Evolutionary conservation across 2,329 filamentous ascomycete genomes (phyloP).

Genomic region (Niveomyces coronatus): DNA sequence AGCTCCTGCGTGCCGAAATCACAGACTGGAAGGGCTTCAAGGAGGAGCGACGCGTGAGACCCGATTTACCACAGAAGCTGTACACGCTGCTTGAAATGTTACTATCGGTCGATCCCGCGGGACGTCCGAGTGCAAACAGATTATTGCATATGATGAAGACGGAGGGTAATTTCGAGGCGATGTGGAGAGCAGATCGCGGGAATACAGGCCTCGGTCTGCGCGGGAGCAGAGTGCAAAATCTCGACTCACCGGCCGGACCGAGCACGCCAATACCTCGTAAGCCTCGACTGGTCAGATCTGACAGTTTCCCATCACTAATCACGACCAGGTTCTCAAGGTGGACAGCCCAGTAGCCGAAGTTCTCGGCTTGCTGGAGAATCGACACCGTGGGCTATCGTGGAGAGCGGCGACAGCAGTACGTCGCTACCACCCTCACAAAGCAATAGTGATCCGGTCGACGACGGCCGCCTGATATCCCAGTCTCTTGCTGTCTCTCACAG

Average conservation of each 20-base stretch:
- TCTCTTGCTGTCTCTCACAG: conserved; percentile 7
- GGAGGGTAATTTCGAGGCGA: conserved; percentile 41
- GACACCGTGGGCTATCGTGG: not conserved
- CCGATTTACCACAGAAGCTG: conserved; percentile 75
- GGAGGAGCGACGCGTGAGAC: conserved; percentile 60
- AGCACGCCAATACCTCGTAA: conserved; percentile 38
- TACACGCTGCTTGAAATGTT: conserved; percentile 77
- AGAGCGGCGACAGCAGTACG: not conserved
- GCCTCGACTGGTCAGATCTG: not conserved
- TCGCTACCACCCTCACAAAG: not conserved
- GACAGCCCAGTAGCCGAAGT: conserved; percentile 15
- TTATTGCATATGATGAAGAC: conserved; percentile 70
- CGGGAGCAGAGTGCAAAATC: conserved; percentile 39
- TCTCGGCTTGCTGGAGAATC: not conserved
- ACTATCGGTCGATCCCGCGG: conserved; percentile 63
- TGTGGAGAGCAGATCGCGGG: conserved; percentile 25
- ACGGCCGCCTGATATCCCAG: not conserved
- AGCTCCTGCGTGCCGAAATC: conserved; percentile 77
- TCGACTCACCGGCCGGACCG: conserved; percentile 42
- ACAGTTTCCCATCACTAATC: not conserved
- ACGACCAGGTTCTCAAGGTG: not conserved
- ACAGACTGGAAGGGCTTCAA: conserved; percentile 79
- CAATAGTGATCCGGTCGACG: not conserved
- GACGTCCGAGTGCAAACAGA: conserved; percentile 76
- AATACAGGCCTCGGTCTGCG: conserved; percentile 31